Evolutionary conservation across 441 rosid genomes (phyloP).

Genomic region (Geranium incanum): DNA sequence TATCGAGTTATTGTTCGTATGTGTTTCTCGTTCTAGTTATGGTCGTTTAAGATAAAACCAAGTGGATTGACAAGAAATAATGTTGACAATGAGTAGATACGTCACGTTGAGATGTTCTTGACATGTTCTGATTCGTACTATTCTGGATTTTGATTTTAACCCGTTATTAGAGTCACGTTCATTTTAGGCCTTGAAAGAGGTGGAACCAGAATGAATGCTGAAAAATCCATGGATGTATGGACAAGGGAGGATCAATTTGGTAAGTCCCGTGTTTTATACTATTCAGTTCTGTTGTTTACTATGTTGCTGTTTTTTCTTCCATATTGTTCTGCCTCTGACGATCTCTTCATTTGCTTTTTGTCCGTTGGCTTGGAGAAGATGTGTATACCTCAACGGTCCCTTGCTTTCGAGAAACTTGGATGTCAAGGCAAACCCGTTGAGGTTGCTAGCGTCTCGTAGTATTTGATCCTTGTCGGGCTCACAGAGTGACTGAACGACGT

Average conservation of each 20-base stretch:
- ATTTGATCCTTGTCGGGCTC: slow-evolving; percentile 45
- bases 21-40: background rate
- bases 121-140: background rate
- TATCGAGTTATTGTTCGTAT: slow-evolving; percentile 8
- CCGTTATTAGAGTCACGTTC: background rate
- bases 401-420: slow-evolving; percentile 38
- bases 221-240: slow-evolving; percentile 12
- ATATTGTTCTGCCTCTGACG: slow-evolving; percentile 51
- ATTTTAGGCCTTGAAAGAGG: slow-evolving; percentile 3
- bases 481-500: slow-evolving; percentile 49
- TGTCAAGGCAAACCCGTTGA: slow-evolving; percentile 39
- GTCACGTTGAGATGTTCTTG: background rate
- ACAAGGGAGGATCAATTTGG: background rate
- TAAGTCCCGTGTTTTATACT: background rate
- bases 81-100: background rate
- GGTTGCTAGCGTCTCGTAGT: slow-evolving; percentile 22
- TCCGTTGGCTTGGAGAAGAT: slow-evolving; percentile 41
- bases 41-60: background rate
- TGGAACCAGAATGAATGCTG: background rate
- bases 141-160: background rate
- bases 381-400: slow-evolving; percentile 39
- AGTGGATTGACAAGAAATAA: too few relatives aligned
- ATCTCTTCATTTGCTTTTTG: slow-evolving; percentile 37
- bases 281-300: background rate
- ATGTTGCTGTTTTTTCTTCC: slow-evolving; percentile 32